phyloP scores from a whole-genome alignment of 2,329 filamentous ascomycete genomes.

The Domatiomyces catenatus region DNA sequence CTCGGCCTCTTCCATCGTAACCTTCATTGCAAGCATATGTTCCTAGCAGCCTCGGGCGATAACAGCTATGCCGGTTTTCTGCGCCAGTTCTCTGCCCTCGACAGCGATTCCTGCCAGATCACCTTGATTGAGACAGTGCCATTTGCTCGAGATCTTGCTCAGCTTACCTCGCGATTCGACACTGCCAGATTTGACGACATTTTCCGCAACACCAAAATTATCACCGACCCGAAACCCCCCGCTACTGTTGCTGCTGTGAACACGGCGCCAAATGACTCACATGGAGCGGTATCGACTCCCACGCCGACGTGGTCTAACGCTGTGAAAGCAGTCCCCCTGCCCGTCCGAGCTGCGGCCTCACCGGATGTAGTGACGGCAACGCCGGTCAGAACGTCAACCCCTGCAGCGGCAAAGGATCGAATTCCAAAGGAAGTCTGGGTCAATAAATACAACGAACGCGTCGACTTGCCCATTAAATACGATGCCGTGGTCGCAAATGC shows the following conservation, averaged over 20 bases:
- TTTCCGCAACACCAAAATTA: conserved; percentile 29
- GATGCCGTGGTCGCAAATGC: background rate
- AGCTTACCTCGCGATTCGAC: conserved; percentile 31
- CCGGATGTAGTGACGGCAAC: background rate
- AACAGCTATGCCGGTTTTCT: conserved; percentile 29
- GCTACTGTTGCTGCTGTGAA: background rate
- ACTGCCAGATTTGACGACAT: conserved; percentile 35
- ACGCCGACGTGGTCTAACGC: background rate
- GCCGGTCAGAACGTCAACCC: background rate
- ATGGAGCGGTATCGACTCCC: background rate
- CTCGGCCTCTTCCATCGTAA: conserved; percentile 18
- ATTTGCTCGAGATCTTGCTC: conserved; percentile 37
- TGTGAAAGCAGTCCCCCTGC: background rate
- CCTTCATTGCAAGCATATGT: conserved; percentile 25
- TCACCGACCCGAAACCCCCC: background rate
- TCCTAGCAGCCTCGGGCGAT: conserved; percentile 28
- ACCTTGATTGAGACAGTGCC: conserved; percentile 41
- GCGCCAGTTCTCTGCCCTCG: conserved; percentile 11
- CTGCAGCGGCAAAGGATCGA: too few relatives aligned
- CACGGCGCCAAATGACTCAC: background rate
- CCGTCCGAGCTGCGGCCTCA: background rate
- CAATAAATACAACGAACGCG: background rate
- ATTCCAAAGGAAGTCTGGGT: background rate
- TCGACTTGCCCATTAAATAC: background rate
- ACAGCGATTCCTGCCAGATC: conserved; percentile 23